Base-by-base conservation (phyloP, 1,139 yeast genomes). In the Hansenula sp. region DNA sequence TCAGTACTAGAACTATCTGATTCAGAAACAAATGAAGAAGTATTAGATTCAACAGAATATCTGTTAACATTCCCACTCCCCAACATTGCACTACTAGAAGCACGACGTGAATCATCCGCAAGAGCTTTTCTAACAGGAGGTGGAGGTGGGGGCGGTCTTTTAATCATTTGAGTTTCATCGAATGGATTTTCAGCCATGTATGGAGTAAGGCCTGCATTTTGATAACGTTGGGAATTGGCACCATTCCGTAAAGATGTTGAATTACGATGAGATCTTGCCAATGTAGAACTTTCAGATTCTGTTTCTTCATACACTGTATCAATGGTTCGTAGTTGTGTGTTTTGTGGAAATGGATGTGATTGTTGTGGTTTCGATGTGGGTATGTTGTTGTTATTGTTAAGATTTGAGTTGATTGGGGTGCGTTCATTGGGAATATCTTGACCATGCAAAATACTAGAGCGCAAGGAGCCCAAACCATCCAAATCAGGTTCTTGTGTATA, bases 281-380 rank as follows among this genome's bases (percentile, higher is more conserved):
- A 16, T 16, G 38, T 19, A 15, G 50, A 44, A 12, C 31, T 15
- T 21, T 41, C 45, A 3, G 50, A 32, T 37, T 51, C 58, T 4
- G 55, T 44, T 28, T 58, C 63, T 43, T 60, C 63, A 40, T 54
- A 51, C 24, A 60, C 62, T 0, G 63, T 60, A 31, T 60, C 62
- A 16, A 60, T 60, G 3, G 54, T 54, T 32, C 63, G 45, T 1
- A 21, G 25, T 5, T 44, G 38, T 7, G 33, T 38, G 12, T 33
- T 13, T 18, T 30, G 19, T 27, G 43, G 43, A 6, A 9, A 9
- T 21, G 5, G 25, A 21, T 21, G 25, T 21, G 25, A 21, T 21
- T 21, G 25, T 21, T 21, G 25, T 17, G 41, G 46, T 16, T 34
- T 38, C 6, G 41, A 13, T 24, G 40, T 41, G 36, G 25, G 36